Conservation (phyloP, 768 basidiomycete species). For the Leccinum subgranulosum region DNA sequence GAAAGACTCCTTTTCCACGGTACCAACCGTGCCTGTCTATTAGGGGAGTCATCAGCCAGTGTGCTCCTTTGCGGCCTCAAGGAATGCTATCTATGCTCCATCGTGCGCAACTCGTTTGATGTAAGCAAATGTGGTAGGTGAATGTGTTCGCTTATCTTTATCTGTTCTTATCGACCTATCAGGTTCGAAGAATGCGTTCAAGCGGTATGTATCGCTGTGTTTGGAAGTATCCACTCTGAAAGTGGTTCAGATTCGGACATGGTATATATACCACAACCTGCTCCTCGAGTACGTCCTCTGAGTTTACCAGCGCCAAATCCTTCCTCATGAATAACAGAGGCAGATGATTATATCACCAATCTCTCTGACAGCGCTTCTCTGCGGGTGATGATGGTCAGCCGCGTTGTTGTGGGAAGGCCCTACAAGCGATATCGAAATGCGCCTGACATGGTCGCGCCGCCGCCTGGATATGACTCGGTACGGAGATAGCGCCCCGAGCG, state of each 20-base stretch:
- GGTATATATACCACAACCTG: slow-evolving; percentile 67
- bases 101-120: slow-evolving; percentile 60
- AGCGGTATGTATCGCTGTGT: slow-evolving; percentile 32
- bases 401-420: slow-evolving; percentile 63
- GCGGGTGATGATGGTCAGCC: slow-evolving; percentile 54
- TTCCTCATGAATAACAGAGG: slow-evolving; percentile 41
- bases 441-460: slow-evolving; percentile 46
- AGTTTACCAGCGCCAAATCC: not conserved
- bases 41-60: slow-evolving; percentile 51
- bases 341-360: slow-evolving; percentile 59
- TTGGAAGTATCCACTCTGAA: not conserved
- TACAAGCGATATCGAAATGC: slow-evolving; percentile 49
- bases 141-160: not conserved
- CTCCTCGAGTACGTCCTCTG: slow-evolving; percentile 53
- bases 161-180: slow-evolving; percentile 9
- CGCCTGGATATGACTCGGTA: slow-evolving; percentile 60
- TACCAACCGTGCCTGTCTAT: slow-evolving; percentile 53
- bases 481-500: slow-evolving; percentile 18
- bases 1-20: slow-evolving; percentile 68
- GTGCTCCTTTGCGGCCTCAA: slow-evolving; percentile 47
- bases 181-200: slow-evolving; percentile 58
- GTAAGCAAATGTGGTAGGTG: slow-evolving; percentile 53
- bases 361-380: slow-evolving; percentile 38
- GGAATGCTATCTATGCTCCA: slow-evolving; percentile 53
- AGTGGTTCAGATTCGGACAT: slow-evolving; percentile 52